Conservation (phyloP, 75 land plant species). For the Sequoiadendron giganteum region DNA sequence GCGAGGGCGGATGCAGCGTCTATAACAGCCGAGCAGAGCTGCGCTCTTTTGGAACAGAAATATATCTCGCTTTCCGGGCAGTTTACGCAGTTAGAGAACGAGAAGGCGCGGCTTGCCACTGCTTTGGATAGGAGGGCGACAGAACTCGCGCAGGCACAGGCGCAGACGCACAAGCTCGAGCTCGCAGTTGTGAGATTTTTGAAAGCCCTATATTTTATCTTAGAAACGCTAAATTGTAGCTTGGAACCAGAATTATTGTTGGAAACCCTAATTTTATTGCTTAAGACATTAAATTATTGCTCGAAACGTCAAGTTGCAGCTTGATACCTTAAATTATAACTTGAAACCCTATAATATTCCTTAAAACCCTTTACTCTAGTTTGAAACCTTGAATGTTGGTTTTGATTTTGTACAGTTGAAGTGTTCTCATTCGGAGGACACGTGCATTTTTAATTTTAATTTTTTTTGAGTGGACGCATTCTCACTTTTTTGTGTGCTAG, state of each 20-base stretch:
- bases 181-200: conserved; percentile 29
- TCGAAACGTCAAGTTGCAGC: background rate
- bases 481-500: too few species aligned
- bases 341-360: background rate
- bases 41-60: conserved; percentile 85
- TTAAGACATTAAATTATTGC: background rate
- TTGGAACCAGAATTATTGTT: background rate
- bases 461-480: too few species aligned
- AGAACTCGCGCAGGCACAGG: conserved; percentile 65
- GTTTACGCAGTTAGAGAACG: conserved; percentile 45
- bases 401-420: background rate
- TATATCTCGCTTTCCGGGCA: conserved; percentile 60
- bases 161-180: conserved; percentile 58
- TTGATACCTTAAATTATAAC: background rate
- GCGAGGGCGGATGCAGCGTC: conserved; percentile 87
- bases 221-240: background rate
- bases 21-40: conserved; percentile 91
- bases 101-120: conserved; percentile 46
- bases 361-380: too few species aligned
- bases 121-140: conserved; percentile 45
- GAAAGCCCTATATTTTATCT: background rate
- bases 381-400: too few species aligned
- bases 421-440: too few species aligned
- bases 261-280: background rate
- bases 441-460: background rate